These are phyloP conservation scores for Cynanchum wilfordii DNA, from an alignment of 257 asterid species.

Conservation along the genomic window DNA sequence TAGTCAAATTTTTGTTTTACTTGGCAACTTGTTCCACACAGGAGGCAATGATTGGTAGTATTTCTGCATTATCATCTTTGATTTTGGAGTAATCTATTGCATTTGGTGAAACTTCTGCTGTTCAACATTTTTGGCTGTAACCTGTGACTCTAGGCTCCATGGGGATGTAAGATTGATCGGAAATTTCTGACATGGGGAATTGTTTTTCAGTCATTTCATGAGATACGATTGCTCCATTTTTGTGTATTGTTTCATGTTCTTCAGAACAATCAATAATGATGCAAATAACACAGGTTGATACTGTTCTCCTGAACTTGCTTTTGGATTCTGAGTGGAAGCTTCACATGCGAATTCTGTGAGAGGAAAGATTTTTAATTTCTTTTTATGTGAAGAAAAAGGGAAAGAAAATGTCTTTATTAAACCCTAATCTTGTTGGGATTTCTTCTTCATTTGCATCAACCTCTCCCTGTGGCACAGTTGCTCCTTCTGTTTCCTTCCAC, in stretches of 20 bases:
- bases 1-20: too few relatives aligned
- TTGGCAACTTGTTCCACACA: not conserved
- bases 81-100: not conserved
- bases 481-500: conserved; percentile 19
- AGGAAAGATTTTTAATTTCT: not conserved
- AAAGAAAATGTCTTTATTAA: conserved; percentile 34
- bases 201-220: not conserved
- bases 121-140: not conserved
- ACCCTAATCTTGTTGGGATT: conserved; percentile 3
- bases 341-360: not conserved
- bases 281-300: not conserved
- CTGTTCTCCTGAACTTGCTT: not conserved
- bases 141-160: not conserved
- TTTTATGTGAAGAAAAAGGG: not conserved
- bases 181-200: not conserved
- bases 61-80: not conserved
- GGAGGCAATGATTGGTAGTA: not conserved
- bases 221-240: not conserved
- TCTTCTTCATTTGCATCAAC: conserved; percentile 25
- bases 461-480: conserved; percentile 14
- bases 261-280: not conserved
- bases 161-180: not conserved
- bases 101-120: not conserved
- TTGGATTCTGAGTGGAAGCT: not conserved
- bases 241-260: not conserved